phyloP scores from a whole-genome alignment of 2,329 filamentous ascomycete genomes.

The Diaporthe aspalathi region DNA sequence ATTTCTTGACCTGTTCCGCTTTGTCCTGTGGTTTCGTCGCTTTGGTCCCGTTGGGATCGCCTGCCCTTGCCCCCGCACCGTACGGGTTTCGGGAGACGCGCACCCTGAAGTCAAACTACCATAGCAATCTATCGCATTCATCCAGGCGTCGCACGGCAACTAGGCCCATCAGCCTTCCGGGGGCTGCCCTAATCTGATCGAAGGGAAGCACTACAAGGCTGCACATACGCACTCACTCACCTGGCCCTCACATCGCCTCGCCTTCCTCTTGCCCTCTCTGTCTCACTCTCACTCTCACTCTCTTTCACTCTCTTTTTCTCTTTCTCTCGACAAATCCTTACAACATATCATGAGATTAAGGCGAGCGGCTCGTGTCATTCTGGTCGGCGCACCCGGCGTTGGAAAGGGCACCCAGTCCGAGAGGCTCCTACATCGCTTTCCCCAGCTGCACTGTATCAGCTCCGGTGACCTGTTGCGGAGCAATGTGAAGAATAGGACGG shows the following conservation, averaged over 20 bases:
- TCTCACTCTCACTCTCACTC: neutral
- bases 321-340: conserved; percentile 28
- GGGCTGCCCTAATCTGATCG: conserved; percentile 12
- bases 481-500: conserved; percentile 90
- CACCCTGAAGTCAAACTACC: conserved; percentile 6
- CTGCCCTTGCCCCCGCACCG: conserved; percentile 25
- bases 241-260: neutral
- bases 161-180: neutral
- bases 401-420: conserved; percentile 97
- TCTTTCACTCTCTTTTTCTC: neutral
- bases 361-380: conserved; percentile 89
- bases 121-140: conserved; percentile 20
- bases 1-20: conserved; percentile 33
- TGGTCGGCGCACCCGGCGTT: conserved; percentile 95
- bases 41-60: conserved; percentile 38
- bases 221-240: conserved; percentile 30
- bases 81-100: conserved; percentile 29
- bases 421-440: conserved; percentile 85
- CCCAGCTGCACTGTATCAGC: conserved; percentile 90
- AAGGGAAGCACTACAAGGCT: conserved; percentile 39
- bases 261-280: neutral
- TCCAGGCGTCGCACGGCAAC: conserved; percentile 10
- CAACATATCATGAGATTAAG: conserved; percentile 70
- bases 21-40: conserved; percentile 21
- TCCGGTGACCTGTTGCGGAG: conserved; percentile 92